Evolutionary conservation across 2,329 filamentous ascomycete genomes (phyloP).

Genomic region (Clonostachys solani): DNA sequence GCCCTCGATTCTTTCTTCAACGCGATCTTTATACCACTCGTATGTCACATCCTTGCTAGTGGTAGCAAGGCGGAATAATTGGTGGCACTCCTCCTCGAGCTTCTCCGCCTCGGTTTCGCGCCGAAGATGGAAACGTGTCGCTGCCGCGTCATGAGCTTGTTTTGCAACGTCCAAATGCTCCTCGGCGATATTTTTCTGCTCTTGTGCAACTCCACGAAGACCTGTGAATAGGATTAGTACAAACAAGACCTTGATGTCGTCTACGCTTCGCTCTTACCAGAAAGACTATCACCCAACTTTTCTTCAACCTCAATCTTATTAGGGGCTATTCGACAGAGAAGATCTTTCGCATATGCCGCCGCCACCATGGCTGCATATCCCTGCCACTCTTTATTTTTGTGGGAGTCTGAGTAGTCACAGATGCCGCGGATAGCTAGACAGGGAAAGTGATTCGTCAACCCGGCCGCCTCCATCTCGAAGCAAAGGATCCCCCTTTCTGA

Average conservation of each 20-base stretch:
- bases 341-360: constrained; percentile 12
- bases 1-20: constrained; percentile 3
- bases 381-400: constrained; percentile 24
- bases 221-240: too few species aligned
- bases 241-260: too few species aligned
- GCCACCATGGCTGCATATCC: constrained; percentile 13
- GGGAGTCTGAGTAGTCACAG: constrained; percentile 27
- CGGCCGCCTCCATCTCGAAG: constrained; percentile 7
- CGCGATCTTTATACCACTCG: constrained; percentile 4
- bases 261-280: not conserved
- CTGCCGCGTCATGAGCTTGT: too few species aligned
- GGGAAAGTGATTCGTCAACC: constrained; percentile 9
- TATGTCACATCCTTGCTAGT: constrained; percentile 1
- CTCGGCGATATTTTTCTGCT: too few species aligned
- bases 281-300: not conserved
- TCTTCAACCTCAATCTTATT: not conserved
- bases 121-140: too few species aligned
- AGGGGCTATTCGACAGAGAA: not conserved
- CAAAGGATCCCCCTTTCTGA: constrained; percentile 6
- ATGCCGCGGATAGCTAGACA: constrained; percentile 27
- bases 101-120: not conserved
- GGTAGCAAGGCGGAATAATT: constrained; percentile 1
- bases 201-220: too few species aligned
- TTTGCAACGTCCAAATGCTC: not conserved
- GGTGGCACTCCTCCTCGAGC: not conserved